These are phyloP conservation scores for Saccharomyces kudriavzevii DNA, from an alignment of 805 yeast genomes.

Conservation along the genomic window DNA sequence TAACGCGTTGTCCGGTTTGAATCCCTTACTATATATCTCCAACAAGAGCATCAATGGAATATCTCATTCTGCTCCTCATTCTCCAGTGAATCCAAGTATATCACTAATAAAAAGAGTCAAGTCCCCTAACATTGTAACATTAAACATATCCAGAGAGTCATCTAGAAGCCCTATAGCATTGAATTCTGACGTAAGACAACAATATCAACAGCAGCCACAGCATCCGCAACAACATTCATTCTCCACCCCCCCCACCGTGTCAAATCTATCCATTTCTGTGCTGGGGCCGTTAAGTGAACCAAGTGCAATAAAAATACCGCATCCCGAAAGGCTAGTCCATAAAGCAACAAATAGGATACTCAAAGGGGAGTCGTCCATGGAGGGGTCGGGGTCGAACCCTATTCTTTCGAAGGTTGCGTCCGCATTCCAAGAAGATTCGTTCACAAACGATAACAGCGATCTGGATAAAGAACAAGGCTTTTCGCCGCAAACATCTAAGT, in stretches of 20 bases:
- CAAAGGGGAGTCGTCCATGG: not conserved
- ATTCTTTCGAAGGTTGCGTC: not conserved
- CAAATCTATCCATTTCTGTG: not conserved
- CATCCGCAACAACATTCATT: not conserved
- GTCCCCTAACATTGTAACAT: constrained; percentile 28
- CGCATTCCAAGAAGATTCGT: not conserved
- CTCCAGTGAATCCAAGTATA: constrained; percentile 13
- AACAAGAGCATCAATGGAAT: not conserved
- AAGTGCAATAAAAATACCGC: not conserved
- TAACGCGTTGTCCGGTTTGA: not conserved
- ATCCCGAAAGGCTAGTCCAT: not conserved
- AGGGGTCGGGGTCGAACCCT: not conserved
- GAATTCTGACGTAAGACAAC: constrained; percentile 10
- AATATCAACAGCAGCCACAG: constrained; percentile 5
- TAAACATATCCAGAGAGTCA: constrained; percentile 28
- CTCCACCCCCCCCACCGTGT: not conserved
- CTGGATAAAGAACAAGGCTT: constrained; percentile 3
- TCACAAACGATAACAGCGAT: not conserved
- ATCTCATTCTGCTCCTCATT: not conserved
- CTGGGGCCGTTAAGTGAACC: not conserved
- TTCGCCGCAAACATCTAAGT: constrained; percentile 21
- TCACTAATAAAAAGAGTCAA: constrained; percentile 26
- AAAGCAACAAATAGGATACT: not conserved
- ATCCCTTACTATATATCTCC: not conserved
- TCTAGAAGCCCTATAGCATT: constrained; percentile 26